Evolutionary conservation across 139 green algal species (phyloP).

Genomic region (Asterochloris erici): DNA sequence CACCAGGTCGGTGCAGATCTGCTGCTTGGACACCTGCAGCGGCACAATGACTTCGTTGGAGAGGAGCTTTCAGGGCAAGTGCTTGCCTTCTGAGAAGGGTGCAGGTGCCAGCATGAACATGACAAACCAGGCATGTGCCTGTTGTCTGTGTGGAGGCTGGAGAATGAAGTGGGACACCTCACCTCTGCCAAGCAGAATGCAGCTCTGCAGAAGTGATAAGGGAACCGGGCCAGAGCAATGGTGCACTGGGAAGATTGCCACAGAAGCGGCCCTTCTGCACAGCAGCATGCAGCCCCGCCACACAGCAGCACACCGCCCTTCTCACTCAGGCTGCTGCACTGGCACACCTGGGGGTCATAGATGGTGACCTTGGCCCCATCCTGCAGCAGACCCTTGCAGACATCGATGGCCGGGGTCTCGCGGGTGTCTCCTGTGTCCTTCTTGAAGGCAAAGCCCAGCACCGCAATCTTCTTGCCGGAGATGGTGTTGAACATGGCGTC

Average conservation of each 20-base stretch:
- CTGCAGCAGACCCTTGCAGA: conserved; percentile 73
- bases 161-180: neutral
- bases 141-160: neutral
- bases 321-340: too few species aligned
- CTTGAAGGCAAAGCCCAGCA: conserved; percentile 99
- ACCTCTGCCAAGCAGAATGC: too few species aligned
- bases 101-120: too few species aligned
- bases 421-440: conserved; percentile 94
- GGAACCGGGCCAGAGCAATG: neutral
- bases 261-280: neutral
- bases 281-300: too few species aligned
- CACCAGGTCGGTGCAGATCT: conserved; percentile 84
- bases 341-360: conserved; percentile 89
- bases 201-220: too few species aligned
- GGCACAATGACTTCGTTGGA: neutral
- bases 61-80: neutral
- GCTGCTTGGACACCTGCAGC: conserved; percentile 46
- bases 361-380: conserved; percentile 69
- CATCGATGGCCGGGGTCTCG: conserved; percentile 98
- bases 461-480: conserved; percentile 88
- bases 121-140: too few species aligned
- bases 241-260: neutral
- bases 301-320: too few species aligned
- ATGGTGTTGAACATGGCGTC: conserved; percentile 99
- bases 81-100: too few species aligned